These are phyloP conservation scores for Apiospora phragmitis DNA, from an alignment of 2,329 filamentous ascomycete species.

Conservation along the genomic window DNA sequence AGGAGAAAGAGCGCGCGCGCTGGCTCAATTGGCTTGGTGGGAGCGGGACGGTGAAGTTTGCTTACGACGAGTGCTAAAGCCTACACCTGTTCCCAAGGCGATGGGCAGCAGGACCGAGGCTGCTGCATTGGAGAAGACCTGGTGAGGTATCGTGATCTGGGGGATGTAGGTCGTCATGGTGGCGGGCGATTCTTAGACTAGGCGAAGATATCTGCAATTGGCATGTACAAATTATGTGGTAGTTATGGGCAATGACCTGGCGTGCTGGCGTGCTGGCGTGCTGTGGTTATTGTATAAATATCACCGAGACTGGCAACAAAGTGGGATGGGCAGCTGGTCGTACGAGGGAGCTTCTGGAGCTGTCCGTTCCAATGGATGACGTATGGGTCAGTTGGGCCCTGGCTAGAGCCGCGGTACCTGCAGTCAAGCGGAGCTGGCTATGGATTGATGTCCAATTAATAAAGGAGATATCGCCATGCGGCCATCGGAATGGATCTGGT, in stretches of 20 bases:
- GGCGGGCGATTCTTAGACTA: slow-evolving; percentile 21
- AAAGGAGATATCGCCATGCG: background rate
- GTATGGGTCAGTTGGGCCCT: background rate
- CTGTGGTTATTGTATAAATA: background rate
- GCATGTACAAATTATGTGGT: background rate
- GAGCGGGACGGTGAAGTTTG: slow-evolving; percentile 14
- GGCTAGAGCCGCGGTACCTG: slow-evolving; percentile 1
- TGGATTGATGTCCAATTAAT: background rate
- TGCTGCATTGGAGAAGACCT: slow-evolving; percentile 71
- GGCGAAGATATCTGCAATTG: background rate
- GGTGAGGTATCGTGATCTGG: slow-evolving; percentile 69
- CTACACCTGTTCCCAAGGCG: slow-evolving; percentile 70
- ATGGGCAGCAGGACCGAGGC: slow-evolving; percentile 76
- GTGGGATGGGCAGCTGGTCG: background rate
- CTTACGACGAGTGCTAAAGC: slow-evolving; percentile 67
- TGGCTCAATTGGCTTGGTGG: background rate
- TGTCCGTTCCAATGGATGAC: background rate
- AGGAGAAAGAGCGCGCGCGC: background rate
- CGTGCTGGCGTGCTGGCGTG: background rate
- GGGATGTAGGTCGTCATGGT: slow-evolving; percentile 78
- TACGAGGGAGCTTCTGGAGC: slow-evolving; percentile 1
- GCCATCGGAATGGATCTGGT: background rate
- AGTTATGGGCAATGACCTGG: background rate
- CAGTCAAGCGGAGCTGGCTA: background rate
- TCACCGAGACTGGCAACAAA: background rate